phyloP scores from a whole-genome alignment of 139 green algal species.

The Chlorella sorokiniana region DNA sequence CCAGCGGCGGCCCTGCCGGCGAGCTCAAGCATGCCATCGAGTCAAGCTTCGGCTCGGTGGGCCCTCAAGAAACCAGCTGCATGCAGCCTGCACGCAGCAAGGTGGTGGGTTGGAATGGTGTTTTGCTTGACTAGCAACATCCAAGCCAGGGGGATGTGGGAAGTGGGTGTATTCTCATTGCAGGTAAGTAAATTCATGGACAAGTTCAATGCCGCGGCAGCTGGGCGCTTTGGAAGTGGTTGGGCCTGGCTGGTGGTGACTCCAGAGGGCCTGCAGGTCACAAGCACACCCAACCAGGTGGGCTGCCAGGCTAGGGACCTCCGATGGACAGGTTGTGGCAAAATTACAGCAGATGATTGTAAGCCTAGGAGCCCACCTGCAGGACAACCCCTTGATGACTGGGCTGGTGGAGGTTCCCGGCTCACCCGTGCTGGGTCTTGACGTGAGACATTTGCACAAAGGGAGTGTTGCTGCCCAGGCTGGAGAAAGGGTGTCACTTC shows the following conservation, averaged over 20 bases:
- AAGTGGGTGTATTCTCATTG: too few relatives aligned
- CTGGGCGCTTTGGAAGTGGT: slow-evolving; percentile 90
- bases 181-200: slow-evolving; percentile 82
- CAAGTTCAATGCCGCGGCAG: slow-evolving; percentile 80
- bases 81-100: too few relatives aligned
- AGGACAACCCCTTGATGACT: slow-evolving; percentile 55
- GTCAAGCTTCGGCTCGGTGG: slow-evolving; percentile 84
- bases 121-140: too few relatives aligned
- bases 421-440: slow-evolving; percentile 60
- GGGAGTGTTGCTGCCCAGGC: too few relatives aligned
- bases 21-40: slow-evolving; percentile 81
- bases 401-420: slow-evolving; percentile 4
- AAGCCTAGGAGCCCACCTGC: too few relatives aligned
- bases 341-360: too few relatives aligned
- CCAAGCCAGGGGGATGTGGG: too few relatives aligned
- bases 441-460: too few relatives aligned
- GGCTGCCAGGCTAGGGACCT: background rate
- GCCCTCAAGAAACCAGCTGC: too few relatives aligned
- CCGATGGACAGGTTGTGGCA: background rate
- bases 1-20: slow-evolving; percentile 70
- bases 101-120: too few relatives aligned
- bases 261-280: slow-evolving; percentile 76
- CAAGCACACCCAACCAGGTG: slow-evolving; percentile 85
- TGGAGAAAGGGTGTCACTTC: too few relatives aligned
- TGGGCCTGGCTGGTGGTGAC: slow-evolving; percentile 91